Conservation (phyloP, 805 yeast genomes). For the Starmera caribaea region DNA sequence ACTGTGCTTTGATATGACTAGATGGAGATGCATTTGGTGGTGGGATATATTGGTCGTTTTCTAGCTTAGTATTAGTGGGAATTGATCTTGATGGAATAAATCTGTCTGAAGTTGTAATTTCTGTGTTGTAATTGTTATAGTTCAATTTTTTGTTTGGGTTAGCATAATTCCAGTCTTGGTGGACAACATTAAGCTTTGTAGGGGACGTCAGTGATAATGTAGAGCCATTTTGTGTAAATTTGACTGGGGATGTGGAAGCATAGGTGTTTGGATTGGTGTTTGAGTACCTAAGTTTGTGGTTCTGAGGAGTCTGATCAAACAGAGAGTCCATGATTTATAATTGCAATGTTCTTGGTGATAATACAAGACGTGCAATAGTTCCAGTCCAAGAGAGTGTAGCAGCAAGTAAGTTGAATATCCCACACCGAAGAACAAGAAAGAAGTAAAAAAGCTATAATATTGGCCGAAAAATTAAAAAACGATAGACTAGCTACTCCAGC, state of each 20-base stretch:
- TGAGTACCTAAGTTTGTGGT: neutral
- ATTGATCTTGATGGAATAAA: slow-evolving; percentile 52
- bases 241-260: neutral
- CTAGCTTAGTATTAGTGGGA: slow-evolving; percentile 35
- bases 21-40: slow-evolving; percentile 38
- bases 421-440: neutral
- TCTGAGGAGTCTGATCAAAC: neutral
- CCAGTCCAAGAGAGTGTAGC: no score
- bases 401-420: neutral
- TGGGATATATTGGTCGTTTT: slow-evolving; percentile 28
- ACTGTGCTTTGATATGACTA: slow-evolving; percentile 32
- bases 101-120: slow-evolving; percentile 36
- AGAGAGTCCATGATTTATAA: neutral
- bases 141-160: slow-evolving; percentile 10
- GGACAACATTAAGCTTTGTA: slow-evolving; percentile 34
- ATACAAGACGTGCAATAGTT: no score
- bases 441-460: neutral
- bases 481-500: no score
- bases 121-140: slow-evolving; percentile 14
- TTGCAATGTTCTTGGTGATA: neutral
- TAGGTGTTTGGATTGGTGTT: neutral
- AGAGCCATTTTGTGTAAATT: slow-evolving; percentile 9
- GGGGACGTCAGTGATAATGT: slow-evolving; percentile 35
- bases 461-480: no score
- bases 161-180: slow-evolving; percentile 25